Conservation (phyloP, 495 filamentous ascomycete species). For the Staphylotrichum tortipilum region DNA sequence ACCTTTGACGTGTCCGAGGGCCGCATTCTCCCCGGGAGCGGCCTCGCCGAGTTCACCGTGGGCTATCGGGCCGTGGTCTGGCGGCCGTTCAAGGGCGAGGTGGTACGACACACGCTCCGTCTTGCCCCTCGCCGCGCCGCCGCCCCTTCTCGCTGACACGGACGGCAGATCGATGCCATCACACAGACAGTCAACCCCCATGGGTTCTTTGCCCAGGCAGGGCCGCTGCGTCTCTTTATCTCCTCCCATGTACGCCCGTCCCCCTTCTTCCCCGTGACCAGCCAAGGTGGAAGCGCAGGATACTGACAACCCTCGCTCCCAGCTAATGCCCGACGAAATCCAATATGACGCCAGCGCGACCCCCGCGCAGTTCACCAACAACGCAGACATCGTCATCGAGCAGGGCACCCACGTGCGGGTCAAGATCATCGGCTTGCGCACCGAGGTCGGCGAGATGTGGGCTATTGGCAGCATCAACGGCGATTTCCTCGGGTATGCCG, state of each 20-base stretch:
- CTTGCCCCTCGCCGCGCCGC: neutral
- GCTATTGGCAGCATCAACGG: conserved; percentile 97
- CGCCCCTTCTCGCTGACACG: neutral
- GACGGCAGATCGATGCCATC: conserved; percentile 82
- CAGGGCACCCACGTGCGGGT: conserved; percentile 86
- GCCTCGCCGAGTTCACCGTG: conserved; percentile 87
- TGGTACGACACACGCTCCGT: conserved; percentile 49
- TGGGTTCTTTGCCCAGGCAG: conserved; percentile 87
- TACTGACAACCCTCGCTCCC: too few species aligned
- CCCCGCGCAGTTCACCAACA: conserved; percentile 73
- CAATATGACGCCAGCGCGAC: conserved; percentile 88
- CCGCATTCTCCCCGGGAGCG: conserved; percentile 79
- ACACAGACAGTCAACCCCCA: conserved; percentile 82
- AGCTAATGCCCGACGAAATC: conserved; percentile 90
- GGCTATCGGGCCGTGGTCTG: conserved; percentile 93
- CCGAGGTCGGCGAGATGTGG: conserved; percentile 86
- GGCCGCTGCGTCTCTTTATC: conserved; percentile 82
- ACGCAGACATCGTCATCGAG: conserved; percentile 88
- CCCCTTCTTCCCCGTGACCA: too few species aligned
- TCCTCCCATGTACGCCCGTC: conserved; percentile 62
- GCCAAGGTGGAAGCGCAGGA: too few species aligned
- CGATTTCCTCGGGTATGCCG: conserved; percentile 53
- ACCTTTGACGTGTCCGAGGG: conserved; percentile 86
- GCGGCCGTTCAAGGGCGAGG: conserved; percentile 94
- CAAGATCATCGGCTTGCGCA: conserved; percentile 85